phyloP scores from a whole-genome alignment of 352 stramenopile species.

The Phytophthora syringae region DNA sequence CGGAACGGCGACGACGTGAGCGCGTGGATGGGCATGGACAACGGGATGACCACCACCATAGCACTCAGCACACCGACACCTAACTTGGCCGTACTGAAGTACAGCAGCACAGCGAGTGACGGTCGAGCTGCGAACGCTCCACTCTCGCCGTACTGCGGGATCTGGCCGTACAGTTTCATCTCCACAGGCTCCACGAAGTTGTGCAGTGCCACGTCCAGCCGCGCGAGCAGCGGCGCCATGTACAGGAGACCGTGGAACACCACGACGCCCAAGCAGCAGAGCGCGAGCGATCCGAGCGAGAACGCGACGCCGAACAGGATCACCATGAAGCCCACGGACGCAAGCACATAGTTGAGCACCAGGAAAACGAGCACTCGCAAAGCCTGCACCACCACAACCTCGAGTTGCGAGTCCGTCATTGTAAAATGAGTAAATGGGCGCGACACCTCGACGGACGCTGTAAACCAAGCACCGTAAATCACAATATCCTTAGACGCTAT shows the following conservation, averaged over 20 bases:
- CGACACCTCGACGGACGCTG: slow-evolving; percentile 20
- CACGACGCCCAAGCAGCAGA: slow-evolving; percentile 72
- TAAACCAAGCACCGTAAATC: slow-evolving; percentile 11
- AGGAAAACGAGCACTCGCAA: slow-evolving; percentile 58
- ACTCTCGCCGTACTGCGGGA: slow-evolving; percentile 35
- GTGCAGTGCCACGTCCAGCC: slow-evolving; percentile 64
- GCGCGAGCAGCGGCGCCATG: slow-evolving; percentile 50
- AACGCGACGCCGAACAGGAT: slow-evolving; percentile 58
- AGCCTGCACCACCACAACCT: slow-evolving; percentile 15
- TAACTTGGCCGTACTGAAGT: slow-evolving; percentile 53
- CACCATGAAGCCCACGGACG: slow-evolving; percentile 52
- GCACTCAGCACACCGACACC: slow-evolving; percentile 43
- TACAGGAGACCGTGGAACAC: slow-evolving; percentile 74
- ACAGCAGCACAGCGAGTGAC: slow-evolving; percentile 49
- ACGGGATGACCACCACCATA: slow-evolving; percentile 43
- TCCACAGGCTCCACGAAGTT: slow-evolving; percentile 63
- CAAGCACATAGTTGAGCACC: slow-evolving; percentile 64
- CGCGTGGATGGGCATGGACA: slow-evolving; percentile 53
- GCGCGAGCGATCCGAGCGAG: slow-evolving; percentile 55
- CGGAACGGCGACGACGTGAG: slow-evolving; percentile 41
- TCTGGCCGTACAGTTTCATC: slow-evolving; percentile 41
- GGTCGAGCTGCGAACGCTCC: slow-evolving; percentile 27
- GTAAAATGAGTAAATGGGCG: slow-evolving; percentile 17
- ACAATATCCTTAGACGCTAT: slow-evolving; percentile 20
- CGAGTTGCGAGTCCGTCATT: slow-evolving; percentile 17